phyloP scores from a whole-genome alignment of 768 basidiomycete genomes.

The Lepiota brunneoincarnata region DNA sequence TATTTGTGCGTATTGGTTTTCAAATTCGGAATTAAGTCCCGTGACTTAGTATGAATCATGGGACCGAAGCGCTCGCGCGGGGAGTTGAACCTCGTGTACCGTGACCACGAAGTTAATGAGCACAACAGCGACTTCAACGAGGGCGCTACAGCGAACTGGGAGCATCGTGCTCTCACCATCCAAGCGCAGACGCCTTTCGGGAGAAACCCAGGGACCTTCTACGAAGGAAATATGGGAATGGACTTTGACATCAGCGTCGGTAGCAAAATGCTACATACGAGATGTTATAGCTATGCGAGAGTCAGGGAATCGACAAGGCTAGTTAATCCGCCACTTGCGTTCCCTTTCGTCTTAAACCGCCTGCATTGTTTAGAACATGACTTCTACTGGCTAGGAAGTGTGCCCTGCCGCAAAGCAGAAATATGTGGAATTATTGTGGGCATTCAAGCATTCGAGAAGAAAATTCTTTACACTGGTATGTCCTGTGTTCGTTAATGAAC shows the following conservation, averaged over 20 bases:
- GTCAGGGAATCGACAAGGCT: constrained; percentile 27
- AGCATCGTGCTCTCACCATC: constrained; percentile 14
- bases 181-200: constrained; percentile 8
- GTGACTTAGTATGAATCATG: too few relatives aligned
- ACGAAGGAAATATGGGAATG: constrained; percentile 43
- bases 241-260: constrained; percentile 54
- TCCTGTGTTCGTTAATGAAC: not conserved
- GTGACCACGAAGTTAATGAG: constrained; percentile 11
- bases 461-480: constrained; percentile 58
- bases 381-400: constrained; percentile 69
- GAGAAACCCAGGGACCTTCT: constrained; percentile 1
- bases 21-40: too few relatives aligned
- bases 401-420: constrained; percentile 65
- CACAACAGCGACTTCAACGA: constrained; percentile 7
- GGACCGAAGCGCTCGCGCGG: too few relatives aligned
- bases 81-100: too few relatives aligned
- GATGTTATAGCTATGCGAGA: constrained; percentile 49
- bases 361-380: constrained; percentile 42
- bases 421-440: constrained; percentile 68
- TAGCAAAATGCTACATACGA: constrained; percentile 51
- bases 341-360: not conserved
- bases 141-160: not conserved
- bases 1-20: too few relatives aligned
- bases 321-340: constrained; percentile 1
- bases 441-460: constrained; percentile 55